phyloP scores from a whole-genome alignment of 768 basidiomycete genomes.

The Suillus americanus region DNA sequence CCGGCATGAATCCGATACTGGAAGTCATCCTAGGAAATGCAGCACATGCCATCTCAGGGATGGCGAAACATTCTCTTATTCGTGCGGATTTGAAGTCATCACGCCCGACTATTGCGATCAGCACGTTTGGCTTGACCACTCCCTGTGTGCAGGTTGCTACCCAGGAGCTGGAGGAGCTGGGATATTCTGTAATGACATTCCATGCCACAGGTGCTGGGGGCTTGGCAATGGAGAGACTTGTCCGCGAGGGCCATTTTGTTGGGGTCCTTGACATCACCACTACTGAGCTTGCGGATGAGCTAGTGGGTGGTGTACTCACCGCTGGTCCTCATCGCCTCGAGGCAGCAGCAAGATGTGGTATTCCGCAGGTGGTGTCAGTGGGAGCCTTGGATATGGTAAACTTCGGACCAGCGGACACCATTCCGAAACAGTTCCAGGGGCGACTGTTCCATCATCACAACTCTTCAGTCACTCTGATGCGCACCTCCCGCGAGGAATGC shows the following conservation, averaged over 20 bases:
- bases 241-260: slow-evolving; percentile 22
- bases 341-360: slow-evolving; percentile 17
- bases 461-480: slow-evolving; percentile 29
- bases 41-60: slow-evolving; percentile 27
- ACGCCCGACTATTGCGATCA: slow-evolving; percentile 16
- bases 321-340: slow-evolving; percentile 29
- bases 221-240: slow-evolving; percentile 29
- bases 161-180: slow-evolving; percentile 20
- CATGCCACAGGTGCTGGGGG: slow-evolving; percentile 32
- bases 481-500: slow-evolving; percentile 27
- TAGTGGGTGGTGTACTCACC: slow-evolving; percentile 28
- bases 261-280: slow-evolving; percentile 33
- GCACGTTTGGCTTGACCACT: slow-evolving; percentile 31
- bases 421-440: slow-evolving; percentile 19
- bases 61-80: slow-evolving; percentile 17
- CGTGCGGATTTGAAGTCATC: background rate
- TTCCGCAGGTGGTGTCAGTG: slow-evolving; percentile 31
- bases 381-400: slow-evolving; percentile 36
- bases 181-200: slow-evolving; percentile 24
- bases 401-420: slow-evolving; percentile 29
- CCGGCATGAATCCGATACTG: slow-evolving; percentile 28
- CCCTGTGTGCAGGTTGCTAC: slow-evolving; percentile 22
- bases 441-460: slow-evolving; percentile 26
- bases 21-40: slow-evolving; percentile 25
- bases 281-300: slow-evolving; percentile 33